Evolutionary conservation across 768 basidiomycete species (phyloP).

Genomic region (Epithele typhae): DNA sequence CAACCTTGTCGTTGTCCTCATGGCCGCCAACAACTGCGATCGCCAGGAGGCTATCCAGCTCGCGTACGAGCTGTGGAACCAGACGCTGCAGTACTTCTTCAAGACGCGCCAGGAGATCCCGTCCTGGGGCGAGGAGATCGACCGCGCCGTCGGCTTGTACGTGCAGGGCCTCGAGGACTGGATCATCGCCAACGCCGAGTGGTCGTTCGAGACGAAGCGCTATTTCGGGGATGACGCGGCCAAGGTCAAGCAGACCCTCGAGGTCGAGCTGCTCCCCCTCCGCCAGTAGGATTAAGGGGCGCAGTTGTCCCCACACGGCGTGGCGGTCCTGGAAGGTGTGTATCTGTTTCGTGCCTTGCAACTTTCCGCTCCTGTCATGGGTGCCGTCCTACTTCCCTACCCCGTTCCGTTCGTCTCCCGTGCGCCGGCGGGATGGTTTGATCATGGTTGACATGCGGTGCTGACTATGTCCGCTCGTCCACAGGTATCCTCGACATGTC

Average conservation of each 20-base stretch:
- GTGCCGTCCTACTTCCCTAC: too few species aligned
- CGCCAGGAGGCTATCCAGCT: slow-evolving; percentile 62
- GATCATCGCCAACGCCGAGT: slow-evolving; percentile 70
- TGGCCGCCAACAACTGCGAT: slow-evolving; percentile 51
- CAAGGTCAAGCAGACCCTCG: slow-evolving; percentile 46
- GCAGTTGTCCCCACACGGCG: neutral
- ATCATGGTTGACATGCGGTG: too few species aligned
- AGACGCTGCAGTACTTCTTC: slow-evolving; percentile 64
- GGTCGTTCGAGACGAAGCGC: slow-evolving; percentile 70
- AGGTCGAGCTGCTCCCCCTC: slow-evolving; percentile 47
- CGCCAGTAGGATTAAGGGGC: neutral
- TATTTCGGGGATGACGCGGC: slow-evolving; percentile 62
- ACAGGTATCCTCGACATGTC: too few species aligned
- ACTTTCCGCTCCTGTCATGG: too few species aligned
- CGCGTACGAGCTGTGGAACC: slow-evolving; percentile 62
- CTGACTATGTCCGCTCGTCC: neutral
- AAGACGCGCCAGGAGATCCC: slow-evolving; percentile 44
- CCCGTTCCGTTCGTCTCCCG: too few species aligned
- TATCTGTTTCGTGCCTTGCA: too few species aligned
- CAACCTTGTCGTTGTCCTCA: slow-evolving; percentile 71
- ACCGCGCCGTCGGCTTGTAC: slow-evolving; percentile 57
- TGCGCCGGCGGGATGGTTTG: too few species aligned
- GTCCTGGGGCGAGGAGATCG: slow-evolving; percentile 63
- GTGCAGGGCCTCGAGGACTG: slow-evolving; percentile 65
- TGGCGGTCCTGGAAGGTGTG: too few species aligned